Conservation (phyloP, 2,329 filamentous ascomycete species). For the Blastomyces emzantsi region DNA sequence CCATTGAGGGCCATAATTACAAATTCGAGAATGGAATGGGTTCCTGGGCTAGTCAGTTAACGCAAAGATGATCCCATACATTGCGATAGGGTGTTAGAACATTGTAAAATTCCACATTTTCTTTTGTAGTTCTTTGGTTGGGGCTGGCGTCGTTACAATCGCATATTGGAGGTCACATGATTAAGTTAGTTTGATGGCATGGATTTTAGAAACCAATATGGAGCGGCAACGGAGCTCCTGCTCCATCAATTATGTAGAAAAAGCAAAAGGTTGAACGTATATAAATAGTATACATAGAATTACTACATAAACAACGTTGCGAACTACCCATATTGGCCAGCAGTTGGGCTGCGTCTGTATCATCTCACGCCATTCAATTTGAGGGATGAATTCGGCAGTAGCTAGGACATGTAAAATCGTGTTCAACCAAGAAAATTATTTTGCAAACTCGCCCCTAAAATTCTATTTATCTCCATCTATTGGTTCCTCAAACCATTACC, state of each 20-base stretch:
- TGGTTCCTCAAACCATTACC: neutral
- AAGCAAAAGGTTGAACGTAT: neutral
- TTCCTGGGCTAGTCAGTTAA: neutral
- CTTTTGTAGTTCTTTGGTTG: neutral
- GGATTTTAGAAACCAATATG: no score
- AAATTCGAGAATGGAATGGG: neutral
- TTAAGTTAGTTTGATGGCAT: no score
- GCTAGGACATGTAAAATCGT: neutral
- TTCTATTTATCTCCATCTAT: neutral
- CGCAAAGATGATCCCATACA: neutral
- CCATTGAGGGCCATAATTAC: neutral
- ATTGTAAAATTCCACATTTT: neutral
- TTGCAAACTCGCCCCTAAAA: neutral
- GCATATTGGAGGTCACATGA: no score
- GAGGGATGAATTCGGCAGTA: neutral
- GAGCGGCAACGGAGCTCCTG: neutral
- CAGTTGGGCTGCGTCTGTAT: neutral
- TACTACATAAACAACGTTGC: neutral
- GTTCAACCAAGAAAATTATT: neutral
- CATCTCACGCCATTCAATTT: no score
- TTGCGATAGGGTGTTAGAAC: neutral
- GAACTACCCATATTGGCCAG: neutral
- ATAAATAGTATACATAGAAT: neutral
- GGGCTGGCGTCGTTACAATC: no score
- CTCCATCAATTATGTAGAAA: neutral